phyloP scores from a whole-genome alignment of 2,329 filamentous ascomycete genomes.

The Penicillium sp. region DNA sequence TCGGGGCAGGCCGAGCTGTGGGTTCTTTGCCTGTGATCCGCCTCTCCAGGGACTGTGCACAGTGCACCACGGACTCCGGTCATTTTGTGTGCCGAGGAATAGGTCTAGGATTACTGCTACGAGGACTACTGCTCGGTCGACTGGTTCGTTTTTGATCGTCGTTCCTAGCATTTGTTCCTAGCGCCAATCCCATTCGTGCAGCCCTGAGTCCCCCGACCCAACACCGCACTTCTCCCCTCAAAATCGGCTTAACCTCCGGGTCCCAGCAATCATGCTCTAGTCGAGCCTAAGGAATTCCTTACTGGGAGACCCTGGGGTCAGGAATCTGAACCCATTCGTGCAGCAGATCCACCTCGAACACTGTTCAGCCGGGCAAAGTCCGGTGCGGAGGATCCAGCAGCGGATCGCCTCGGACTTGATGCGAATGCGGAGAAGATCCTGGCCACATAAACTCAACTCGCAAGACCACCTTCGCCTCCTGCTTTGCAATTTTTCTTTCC shows the following conservation, averaged over 20 bases:
- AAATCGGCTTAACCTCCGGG: slow-evolving; percentile 2
- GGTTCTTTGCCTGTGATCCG: slow-evolving; percentile 2
- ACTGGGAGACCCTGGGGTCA: neutral
- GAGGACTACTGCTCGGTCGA: no score
- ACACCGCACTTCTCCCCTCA: neutral
- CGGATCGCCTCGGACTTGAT: slow-evolving; percentile 38
- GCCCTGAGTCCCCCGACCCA: neutral
- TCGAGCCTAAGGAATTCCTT: neutral
- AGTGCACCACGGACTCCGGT: neutral
- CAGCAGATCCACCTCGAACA: slow-evolving; percentile 17
- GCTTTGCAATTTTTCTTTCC: neutral
- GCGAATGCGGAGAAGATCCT: slow-evolving; percentile 37
- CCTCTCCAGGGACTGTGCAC: neutral
- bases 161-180: no score
- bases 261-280: neutral
- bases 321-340: slow-evolving; percentile 9
- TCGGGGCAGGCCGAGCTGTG: slow-evolving; percentile 9
- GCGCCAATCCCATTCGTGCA: no score
- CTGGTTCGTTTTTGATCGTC: no score
- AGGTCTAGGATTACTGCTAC: no score
- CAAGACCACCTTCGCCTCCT: neutral
- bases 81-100: slow-evolving; percentile 2
- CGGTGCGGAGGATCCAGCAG: slow-evolving; percentile 31
- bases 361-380: slow-evolving; percentile 31
- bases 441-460: slow-evolving; percentile 16